Evolutionary conservation across 2,329 filamentous ascomycete species (phyloP), one percentile per base, ranked within the genome.

Genomic region (Metarhizium rileyi): DNA sequence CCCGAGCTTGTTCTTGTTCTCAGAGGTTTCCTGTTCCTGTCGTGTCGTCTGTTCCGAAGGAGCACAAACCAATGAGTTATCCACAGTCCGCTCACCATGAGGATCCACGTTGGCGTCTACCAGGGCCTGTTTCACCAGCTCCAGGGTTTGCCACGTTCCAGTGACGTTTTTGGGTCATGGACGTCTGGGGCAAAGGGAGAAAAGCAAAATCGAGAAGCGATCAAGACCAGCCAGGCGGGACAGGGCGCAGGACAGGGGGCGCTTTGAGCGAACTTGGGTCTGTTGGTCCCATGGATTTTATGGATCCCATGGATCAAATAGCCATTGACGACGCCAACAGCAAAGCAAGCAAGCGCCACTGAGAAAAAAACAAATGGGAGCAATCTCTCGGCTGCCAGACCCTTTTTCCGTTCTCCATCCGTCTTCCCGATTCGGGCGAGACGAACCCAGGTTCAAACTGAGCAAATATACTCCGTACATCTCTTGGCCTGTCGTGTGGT

Each of bases 41-140:
- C n/a, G n/a, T n/a, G n/a, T n/a, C n/a, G n/a, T n/a, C n/a, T n/a
- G n/a, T n/a, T n/a, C n/a, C n/a, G n/a, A n/a, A n/a, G n/a, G n/a
- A n/a, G n/a, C n/a, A n/a, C n/a, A n/a, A n/a, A n/a, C n/a, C n/a
- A n/a, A n/a, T n/a, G n/a, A n/a, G n/a, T 12, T 10, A 16, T 12
- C 4, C 12, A 10, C 30, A 14, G 12, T 33, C 16, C 18, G 14
- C 33, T n/a, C 6, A 36, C 30, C 18, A 47, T 6, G 22, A 36
- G 33, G 45, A 25, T 40, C 45, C 44, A 26, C 38, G 38, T 42
- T 48, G 36, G 42, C 43, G n/a, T 30, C 23, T 1, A 30, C 48
- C 18, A 14, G 48, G 42, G 42, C n/a, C 16, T 46, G 48, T 50
- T 50, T 50, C 48, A 50, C 42, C 44, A 49, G 18, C 10, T 35